Conservation (phyloP, 352 stramenopile genomes). For the Nannochloropsis limnetica region DNA sequence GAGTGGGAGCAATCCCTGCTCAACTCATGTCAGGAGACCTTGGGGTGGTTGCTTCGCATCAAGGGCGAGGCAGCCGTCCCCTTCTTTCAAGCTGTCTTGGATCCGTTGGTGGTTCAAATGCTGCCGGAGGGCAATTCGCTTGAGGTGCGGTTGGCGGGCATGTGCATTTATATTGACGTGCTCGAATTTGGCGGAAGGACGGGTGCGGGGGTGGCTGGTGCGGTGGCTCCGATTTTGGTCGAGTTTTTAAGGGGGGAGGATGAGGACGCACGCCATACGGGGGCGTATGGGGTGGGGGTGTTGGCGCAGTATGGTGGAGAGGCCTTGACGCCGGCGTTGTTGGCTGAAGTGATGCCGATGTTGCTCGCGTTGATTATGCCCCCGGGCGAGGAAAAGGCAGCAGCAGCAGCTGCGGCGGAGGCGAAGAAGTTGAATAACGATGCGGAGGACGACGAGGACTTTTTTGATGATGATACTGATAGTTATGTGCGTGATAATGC, state of each 20-base stretch:
- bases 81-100: background rate
- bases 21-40: background rate
- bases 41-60: background rate
- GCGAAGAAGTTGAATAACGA: background rate
- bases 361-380: background rate
- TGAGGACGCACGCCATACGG: background rate
- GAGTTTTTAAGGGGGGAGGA: background rate
- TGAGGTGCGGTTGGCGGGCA: background rate
- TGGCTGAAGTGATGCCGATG: background rate
- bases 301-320: background rate
- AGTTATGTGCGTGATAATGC: background rate
- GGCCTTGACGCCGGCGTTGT: background rate
- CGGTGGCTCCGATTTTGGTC: background rate
- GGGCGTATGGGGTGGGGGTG: background rate
- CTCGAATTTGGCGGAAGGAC: background rate
- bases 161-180: conserved; percentile 29
- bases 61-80: background rate
- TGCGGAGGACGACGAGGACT: background rate
- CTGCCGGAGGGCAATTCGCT: background rate
- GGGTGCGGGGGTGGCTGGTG: background rate
- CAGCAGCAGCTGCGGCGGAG: background rate
- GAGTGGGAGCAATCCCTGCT: background rate
- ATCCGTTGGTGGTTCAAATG: background rate
- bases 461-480: background rate
- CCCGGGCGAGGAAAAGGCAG: background rate